Conservation (phyloP, 169 alveolate species). For the Eimeria falciformis region DNA sequence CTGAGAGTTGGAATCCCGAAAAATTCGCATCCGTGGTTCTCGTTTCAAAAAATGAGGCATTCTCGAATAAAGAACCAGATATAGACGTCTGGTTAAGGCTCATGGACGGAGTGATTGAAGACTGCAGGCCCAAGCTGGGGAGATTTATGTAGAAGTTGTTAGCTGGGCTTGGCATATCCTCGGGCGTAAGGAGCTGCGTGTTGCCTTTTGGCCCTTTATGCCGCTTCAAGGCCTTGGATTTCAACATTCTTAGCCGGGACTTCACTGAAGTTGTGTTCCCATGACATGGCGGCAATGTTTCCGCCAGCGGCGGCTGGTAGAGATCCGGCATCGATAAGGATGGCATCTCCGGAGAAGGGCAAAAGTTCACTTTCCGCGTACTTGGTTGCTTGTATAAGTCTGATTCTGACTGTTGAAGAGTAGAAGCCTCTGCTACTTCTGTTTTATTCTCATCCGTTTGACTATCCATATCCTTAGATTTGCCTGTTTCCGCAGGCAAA, state of each 20-base stretch:
- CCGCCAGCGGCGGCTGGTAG: background rate
- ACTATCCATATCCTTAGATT: too few relatives aligned
- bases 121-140: slow-evolving; percentile 20
- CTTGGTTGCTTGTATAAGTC: background rate
- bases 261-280: background rate
- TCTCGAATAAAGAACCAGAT: background rate
- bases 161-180: background rate
- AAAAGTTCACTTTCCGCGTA: background rate
- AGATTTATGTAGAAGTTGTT: background rate
- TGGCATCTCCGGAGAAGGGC: background rate
- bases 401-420: background rate
- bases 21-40: background rate
- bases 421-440: background rate
- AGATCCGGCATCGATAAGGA: background rate
- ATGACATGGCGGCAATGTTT: background rate
- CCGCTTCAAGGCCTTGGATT: background rate
- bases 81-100: background rate
- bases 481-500: background rate
- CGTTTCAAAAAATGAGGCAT: slow-evolving; percentile 8
- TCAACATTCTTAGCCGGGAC: background rate
- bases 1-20: background rate
- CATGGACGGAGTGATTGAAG: background rate
- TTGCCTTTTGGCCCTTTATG: background rate
- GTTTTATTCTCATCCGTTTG: background rate
- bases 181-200: background rate